Percentiles rank a stretch among this genome's conserved stretches.
These are phyloP conservation scores for Bretschneidera sinensis DNA, from an alignment of 345 rosid genomes.

Conservation along the genomic window DNA sequence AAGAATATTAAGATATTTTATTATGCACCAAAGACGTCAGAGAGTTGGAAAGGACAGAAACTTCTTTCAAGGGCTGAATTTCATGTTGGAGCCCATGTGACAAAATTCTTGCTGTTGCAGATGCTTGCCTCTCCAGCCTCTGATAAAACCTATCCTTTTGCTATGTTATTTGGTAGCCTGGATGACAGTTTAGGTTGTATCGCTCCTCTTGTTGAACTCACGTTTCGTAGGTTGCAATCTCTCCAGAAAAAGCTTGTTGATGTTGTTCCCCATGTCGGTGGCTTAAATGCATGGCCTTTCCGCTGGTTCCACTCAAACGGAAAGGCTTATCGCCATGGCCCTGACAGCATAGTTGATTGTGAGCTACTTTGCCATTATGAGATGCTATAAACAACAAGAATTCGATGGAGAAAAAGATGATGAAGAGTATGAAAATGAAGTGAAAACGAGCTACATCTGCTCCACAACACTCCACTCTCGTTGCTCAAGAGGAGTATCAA, in stretches of 20 bases:
- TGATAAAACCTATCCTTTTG: conserved; percentile 89
- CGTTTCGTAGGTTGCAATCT: conserved; percentile 89
- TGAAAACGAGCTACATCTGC: conserved; percentile 69
- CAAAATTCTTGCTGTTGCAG: conserved; percentile 84
- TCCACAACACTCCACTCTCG: conserved; percentile 86
- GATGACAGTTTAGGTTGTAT: conserved; percentile 93
- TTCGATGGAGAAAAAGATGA: conserved; percentile 30
- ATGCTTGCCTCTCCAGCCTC: conserved; percentile 69
- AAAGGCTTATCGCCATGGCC: conserved; percentile 89
- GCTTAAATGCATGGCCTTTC: conserved; percentile 87
- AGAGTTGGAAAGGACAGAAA: conserved; percentile 98
- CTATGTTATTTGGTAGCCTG: conserved; percentile 77
- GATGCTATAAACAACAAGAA: conserved; percentile 21
- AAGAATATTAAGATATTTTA: conserved; percentile 98
- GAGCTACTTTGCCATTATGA: conserved; percentile 90
- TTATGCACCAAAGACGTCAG: conserved; percentile 90
- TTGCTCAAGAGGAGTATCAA: conserved; percentile 73
- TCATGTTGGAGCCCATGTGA: conserved; percentile 85
- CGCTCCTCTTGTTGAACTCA: conserved; percentile 91
- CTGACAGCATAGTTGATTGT: conserved; percentile 90
- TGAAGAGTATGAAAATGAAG: conserved; percentile 64
- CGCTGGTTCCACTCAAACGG: conserved; percentile 78
- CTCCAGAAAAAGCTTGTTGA: conserved; percentile 88
- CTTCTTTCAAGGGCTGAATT: conserved; percentile 94
- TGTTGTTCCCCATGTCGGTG: conserved; percentile 88